These are phyloP conservation scores for Cercophora sp. DNA, from an alignment of 495 filamentous ascomycete genomes.

Conservation along the genomic window DNA sequence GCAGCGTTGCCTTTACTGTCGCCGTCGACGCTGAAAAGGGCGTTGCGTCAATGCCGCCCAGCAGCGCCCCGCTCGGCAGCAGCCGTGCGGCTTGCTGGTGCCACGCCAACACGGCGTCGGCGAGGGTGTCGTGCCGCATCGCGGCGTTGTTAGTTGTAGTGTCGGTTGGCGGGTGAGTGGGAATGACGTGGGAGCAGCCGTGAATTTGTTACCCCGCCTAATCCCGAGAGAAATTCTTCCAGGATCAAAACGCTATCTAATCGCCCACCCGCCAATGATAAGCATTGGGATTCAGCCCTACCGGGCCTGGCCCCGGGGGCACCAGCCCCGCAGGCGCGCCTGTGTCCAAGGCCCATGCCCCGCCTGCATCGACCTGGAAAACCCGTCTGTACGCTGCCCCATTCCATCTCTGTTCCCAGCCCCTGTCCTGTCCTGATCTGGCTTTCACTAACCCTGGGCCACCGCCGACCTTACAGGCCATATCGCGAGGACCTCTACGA, in stretches of 20 bases:
- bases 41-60: constrained; percentile 4
- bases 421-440: too few relatives aligned
- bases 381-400: too few relatives aligned
- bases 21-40: constrained; percentile 7
- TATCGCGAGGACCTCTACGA: constrained; percentile 5
- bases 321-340: neutral
- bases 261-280: neutral
- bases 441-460: too few relatives aligned
- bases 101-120: neutral
- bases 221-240: neutral
- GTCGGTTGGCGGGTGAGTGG: neutral
- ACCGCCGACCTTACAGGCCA: too few relatives aligned
- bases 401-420: too few relatives aligned
- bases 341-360: too few relatives aligned
- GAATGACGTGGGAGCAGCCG: constrained; percentile 1
- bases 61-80: constrained; percentile 9
- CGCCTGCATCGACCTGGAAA: too few relatives aligned
- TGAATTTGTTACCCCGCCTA: constrained; percentile 2
- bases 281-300: neutral
- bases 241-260: neutral
- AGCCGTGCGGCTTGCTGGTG: neutral
- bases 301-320: neutral
- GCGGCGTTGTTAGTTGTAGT: neutral
- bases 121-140: constrained; percentile 1
- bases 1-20: constrained; percentile 3